Evolutionary conservation across 225 moss, liverwort and hornwort species (phyloP).

Genomic region (Rhytidiadelphus loreus): DNA sequence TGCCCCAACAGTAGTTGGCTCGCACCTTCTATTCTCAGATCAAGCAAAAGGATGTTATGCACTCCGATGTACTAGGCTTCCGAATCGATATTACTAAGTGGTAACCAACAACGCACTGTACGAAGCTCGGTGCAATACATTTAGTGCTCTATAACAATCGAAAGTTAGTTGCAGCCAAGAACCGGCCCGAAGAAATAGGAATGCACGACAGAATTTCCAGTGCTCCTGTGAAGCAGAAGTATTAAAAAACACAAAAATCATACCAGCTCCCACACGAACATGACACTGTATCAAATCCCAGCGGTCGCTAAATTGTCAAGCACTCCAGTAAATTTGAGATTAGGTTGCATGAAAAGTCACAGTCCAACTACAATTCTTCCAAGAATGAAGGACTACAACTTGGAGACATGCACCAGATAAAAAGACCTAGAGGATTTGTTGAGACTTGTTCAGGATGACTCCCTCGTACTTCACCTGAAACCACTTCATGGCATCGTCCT

Average conservation of each 20-base stretch:
- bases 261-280: background rate
- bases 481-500: slow-evolving; percentile 14
- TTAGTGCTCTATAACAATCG: background rate
- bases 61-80: background rate
- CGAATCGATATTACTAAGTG: too few relatives aligned
- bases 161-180: background rate
- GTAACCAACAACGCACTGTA: too few relatives aligned
- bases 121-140: background rate
- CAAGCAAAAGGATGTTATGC: background rate
- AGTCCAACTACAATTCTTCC: background rate
- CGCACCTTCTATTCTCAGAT: background rate
- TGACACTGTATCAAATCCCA: background rate
- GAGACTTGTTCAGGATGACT: slow-evolving; percentile 13
- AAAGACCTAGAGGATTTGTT: background rate
- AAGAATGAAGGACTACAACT: background rate
- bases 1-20: too few relatives aligned
- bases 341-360: background rate
- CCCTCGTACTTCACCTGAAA: slow-evolving; percentile 14
- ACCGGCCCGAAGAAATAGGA: background rate
- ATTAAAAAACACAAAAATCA: background rate
- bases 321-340: background rate
- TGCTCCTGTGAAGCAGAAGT: background rate
- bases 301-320: background rate
- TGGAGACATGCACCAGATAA: background rate
- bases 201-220: background rate